A percentile compares a stretch with the other conserved stretches of the same genome.
These are phyloP conservation scores for Candida manassasensis DNA, from an alignment of 805 yeast species.

Conservation along the genomic window DNA sequence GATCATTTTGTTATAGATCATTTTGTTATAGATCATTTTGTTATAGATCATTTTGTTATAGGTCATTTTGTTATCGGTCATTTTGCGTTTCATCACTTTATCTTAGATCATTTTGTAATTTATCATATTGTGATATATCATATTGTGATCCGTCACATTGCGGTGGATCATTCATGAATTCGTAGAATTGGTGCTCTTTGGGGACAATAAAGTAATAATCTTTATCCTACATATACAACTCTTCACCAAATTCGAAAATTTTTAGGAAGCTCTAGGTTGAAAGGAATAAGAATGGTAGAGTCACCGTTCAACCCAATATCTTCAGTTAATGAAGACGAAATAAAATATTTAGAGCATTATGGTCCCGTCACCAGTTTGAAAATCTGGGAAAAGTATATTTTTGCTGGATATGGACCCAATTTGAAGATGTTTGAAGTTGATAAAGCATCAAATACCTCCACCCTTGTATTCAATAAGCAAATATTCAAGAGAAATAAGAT, in stretches of 20 bases:
- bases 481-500: slow-evolving; percentile 72
- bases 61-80: no score
- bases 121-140: no score
- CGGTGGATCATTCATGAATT: no score
- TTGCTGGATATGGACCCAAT: slow-evolving; percentile 71
- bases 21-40: no score
- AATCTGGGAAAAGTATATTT: slow-evolving; percentile 31
- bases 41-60: no score
- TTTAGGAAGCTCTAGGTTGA: neutral
- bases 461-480: slow-evolving; percentile 34
- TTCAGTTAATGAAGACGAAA: slow-evolving; percentile 11
- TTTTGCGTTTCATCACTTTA: no score
- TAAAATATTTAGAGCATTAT: slow-evolving; percentile 31
- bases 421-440: slow-evolving; percentile 50
- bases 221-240: neutral
- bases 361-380: slow-evolving; percentile 73
- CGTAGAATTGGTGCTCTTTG: no score
- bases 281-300: neutral
- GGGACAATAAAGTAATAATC: no score
- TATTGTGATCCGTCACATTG: no score
- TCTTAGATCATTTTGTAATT: no score
- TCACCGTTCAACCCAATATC: slow-evolving; percentile 7
- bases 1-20: no score
- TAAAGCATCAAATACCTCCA: slow-evolving; percentile 16
- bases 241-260: slow-evolving; percentile 1